These are phyloP conservation scores for Erysimum cheiranthoides DNA, from an alignment of 345 rosid genomes.

Conservation along the genomic window DNA sequence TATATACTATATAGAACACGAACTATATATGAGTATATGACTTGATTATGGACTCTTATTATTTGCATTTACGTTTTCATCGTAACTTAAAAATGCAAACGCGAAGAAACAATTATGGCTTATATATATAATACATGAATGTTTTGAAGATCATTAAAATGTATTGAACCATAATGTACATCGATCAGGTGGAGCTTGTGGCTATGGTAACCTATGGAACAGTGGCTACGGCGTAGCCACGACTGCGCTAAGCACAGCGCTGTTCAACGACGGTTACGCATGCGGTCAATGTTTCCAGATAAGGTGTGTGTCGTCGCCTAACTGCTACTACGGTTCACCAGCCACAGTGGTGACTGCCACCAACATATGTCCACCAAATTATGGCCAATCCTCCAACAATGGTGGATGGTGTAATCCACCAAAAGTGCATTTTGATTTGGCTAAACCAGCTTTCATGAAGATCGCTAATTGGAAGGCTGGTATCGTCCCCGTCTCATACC, in stretches of 20 bases:
- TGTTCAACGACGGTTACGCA: constrained; percentile 75
- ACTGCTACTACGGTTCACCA: constrained; percentile 53
- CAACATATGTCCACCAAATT: constrained; percentile 87
- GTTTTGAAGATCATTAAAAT: background rate
- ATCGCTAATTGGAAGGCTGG: constrained; percentile 90
- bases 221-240: constrained; percentile 76
- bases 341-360: constrained; percentile 74
- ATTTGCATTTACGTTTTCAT: background rate
- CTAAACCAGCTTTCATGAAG: constrained; percentile 90
- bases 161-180: background rate
- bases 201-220: constrained; percentile 68
- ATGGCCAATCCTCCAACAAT: constrained; percentile 59
- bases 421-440: constrained; percentile 76
- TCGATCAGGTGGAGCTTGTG: constrained; percentile 84
- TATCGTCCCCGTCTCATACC: constrained; percentile 72
- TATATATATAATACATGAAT: background rate
- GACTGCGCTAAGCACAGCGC: constrained; percentile 67
- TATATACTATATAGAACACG: background rate
- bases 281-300: constrained; percentile 84
- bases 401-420: constrained; percentile 99
- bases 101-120: background rate
- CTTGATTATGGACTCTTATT: background rate
- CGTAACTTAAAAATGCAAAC: background rate
- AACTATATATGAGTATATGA: background rate
- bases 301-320: constrained; percentile 59